Percentiles rank a stretch among this genome's conserved stretches.
Conservation (phyloP, 2,329 filamentous ascomycete genomes). For the Fusarium nematophilum region DNA sequence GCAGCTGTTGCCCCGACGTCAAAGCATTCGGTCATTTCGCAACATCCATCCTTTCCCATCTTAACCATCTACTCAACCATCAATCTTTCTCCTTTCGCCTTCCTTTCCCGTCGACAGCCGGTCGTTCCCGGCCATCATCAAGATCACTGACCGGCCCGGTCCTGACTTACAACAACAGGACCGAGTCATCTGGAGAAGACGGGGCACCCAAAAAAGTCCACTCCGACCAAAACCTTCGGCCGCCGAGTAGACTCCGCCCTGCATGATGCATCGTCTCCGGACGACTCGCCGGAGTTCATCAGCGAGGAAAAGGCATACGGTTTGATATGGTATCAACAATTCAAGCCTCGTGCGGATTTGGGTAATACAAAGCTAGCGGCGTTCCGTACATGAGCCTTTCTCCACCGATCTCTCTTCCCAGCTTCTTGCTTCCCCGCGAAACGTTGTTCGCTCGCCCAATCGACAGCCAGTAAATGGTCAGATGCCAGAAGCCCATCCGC, state of each 20-base stretch:
- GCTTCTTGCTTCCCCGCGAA: conserved; percentile 21
- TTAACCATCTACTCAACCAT: background rate
- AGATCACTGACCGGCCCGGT: conserved; percentile 26
- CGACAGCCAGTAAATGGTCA: conserved; percentile 33
- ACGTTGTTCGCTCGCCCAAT: conserved; percentile 35
- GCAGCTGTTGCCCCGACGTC: too few relatives aligned
- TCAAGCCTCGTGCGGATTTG: too few relatives aligned
- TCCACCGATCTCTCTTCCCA: background rate
- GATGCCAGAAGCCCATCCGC: conserved; percentile 28
- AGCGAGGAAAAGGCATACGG: background rate
- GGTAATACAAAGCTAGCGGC: background rate
- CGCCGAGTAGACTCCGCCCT: background rate
- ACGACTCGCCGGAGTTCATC: background rate
- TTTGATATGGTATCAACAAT: too few relatives aligned
- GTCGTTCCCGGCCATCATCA: conserved; percentile 13
- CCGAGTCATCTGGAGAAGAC: conserved; percentile 1
- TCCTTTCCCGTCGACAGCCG: conserved; percentile 10
- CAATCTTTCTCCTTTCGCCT: conserved; percentile 23
- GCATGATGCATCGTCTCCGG: background rate
- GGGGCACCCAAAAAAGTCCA: background rate
- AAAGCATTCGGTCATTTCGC: too few relatives aligned
- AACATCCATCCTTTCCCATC: background rate
- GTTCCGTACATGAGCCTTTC: background rate
- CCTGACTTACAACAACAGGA: conserved; percentile 2
- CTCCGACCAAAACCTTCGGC: conserved; percentile 1